phyloP scores from a whole-genome alignment of 1,139 yeast species.

The Lodderomyces metapsilosis region DNA sequence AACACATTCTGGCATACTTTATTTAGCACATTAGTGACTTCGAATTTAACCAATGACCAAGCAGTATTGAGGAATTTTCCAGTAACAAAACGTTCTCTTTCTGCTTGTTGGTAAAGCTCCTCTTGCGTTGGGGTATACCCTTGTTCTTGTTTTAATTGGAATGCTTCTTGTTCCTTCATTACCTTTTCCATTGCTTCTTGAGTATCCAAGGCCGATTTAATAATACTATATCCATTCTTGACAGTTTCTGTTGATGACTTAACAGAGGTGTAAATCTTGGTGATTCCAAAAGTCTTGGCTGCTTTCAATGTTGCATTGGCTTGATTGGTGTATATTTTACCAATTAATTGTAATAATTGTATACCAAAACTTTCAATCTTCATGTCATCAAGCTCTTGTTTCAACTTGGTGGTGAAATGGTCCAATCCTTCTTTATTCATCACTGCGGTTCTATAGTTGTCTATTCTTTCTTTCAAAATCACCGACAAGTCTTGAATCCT shows the following conservation, averaged over 20 bases:
- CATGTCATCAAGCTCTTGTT: constrained; percentile 59
- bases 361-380: constrained; percentile 50
- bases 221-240: constrained; percentile 38
- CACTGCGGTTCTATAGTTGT: constrained; percentile 30
- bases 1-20: constrained; percentile 63
- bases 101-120: constrained; percentile 55
- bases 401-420: constrained; percentile 40
- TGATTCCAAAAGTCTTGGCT: constrained; percentile 44
- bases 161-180: constrained; percentile 50
- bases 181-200: constrained; percentile 39
- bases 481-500: constrained; percentile 53
- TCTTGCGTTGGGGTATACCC: constrained; percentile 36
- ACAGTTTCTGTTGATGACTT: constrained; percentile 39
- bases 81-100: constrained; percentile 62
- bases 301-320: constrained; percentile 46
- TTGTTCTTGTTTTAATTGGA: constrained; percentile 28
- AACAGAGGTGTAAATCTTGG: constrained; percentile 52
- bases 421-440: constrained; percentile 33
- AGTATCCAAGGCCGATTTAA: constrained; percentile 45
- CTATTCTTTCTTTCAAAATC: constrained; percentile 46
- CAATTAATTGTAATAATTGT: constrained; percentile 53
- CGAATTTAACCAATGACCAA: constrained; percentile 78
- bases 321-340: constrained; percentile 61
- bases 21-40: constrained; percentile 63
- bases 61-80: constrained; percentile 77